These are phyloP conservation scores for Nicotiana tabacum DNA, from an alignment of 257 asterid genomes.

Conservation along the genomic window DNA sequence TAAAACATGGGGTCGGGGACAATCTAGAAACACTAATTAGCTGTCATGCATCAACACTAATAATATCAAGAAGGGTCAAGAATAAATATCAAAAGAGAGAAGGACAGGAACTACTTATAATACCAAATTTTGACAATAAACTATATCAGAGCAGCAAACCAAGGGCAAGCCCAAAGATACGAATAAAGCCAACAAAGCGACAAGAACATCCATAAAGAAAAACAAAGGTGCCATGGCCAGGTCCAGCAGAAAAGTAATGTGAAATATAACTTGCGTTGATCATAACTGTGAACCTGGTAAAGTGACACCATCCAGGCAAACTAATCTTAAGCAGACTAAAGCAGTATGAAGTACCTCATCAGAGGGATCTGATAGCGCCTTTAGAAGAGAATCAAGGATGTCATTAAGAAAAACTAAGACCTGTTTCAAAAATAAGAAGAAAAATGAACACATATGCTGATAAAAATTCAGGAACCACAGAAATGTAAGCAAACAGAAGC, in stretches of 20 bases:
- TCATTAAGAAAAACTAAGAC: slow-evolving; percentile 75
- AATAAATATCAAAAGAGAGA: neutral
- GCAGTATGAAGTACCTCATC: slow-evolving; percentile 74
- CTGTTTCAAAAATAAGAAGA: slow-evolving; percentile 41
- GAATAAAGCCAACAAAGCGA: neutral
- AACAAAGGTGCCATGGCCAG: neutral
- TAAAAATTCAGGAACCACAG: neutral
- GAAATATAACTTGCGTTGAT: neutral
- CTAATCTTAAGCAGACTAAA: slow-evolving; percentile 6
- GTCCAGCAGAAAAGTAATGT: slow-evolving; percentile 4
- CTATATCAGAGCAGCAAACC: neutral
- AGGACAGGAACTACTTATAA: neutral
- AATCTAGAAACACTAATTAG: neutral
- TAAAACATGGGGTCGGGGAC: neutral
- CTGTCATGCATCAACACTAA: neutral
- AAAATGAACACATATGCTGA: neutral
- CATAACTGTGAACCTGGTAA: neutral
- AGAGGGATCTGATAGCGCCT: slow-evolving; percentile 95
- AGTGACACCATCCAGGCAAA: neutral
- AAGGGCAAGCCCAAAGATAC: neutral
- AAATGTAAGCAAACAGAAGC: neutral
- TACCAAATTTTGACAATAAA: neutral
- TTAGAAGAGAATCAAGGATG: slow-evolving; percentile 74
- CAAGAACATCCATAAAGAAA: neutral
- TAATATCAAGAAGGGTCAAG: neutral